These are phyloP conservation scores for Clarkia xantiana DNA, from an alignment of 345 rosid species.

Conservation along the genomic window DNA sequence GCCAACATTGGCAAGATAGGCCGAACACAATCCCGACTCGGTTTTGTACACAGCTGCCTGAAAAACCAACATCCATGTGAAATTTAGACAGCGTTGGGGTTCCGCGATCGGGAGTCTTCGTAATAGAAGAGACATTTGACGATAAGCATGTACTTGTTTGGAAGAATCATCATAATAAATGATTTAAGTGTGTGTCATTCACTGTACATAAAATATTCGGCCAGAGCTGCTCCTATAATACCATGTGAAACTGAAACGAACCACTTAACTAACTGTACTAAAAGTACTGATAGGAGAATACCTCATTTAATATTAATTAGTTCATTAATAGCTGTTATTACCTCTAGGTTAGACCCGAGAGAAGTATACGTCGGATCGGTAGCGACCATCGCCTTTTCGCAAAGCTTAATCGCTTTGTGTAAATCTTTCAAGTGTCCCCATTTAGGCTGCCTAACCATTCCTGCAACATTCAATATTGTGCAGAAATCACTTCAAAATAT, in stretches of 20 bases:
- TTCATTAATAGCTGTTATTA: constrained; percentile 8
- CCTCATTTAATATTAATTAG: no score
- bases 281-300: no score
- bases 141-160: no score
- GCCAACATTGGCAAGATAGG: constrained; percentile 73
- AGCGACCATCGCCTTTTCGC: constrained; percentile 56
- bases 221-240: no score
- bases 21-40: constrained; percentile 52
- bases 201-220: no score
- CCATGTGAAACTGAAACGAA: no score
- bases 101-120: no score
- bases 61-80: background rate
- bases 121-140: no score
- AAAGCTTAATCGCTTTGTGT: constrained; percentile 87
- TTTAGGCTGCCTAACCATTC: constrained; percentile 78
- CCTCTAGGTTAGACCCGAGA: constrained; percentile 70
- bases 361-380: constrained; percentile 62
- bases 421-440: constrained; percentile 88
- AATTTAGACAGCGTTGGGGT: no score
- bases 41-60: constrained; percentile 78
- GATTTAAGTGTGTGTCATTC: no score
- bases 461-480: constrained; percentile 25
- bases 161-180: no score
- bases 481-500: constrained; percentile 2
- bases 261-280: no score